Percentiles rank a stretch among this genome's conserved stretches.
Conservation (phyloP, 2,329 filamentous ascomycete genomes). For the Fusarium sp. region DNA sequence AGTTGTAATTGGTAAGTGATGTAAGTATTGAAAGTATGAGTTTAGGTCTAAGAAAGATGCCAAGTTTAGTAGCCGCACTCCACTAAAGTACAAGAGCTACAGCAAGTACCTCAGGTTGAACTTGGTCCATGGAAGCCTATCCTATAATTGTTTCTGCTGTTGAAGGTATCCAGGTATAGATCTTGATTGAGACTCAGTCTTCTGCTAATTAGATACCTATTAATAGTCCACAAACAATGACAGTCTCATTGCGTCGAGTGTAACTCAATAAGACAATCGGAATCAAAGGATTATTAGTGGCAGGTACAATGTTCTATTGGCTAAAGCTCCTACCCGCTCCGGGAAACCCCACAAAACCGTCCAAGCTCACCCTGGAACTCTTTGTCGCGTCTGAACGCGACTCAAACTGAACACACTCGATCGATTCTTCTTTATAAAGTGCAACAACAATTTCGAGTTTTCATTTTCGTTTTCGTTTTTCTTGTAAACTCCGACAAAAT, state of each 20-base stretch:
- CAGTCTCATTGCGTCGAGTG: background rate
- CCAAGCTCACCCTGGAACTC: slow-evolving; percentile 15
- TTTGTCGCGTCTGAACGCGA: slow-evolving; percentile 38
- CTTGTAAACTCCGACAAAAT: background rate
- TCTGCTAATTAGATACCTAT: background rate
- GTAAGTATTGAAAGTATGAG: slow-evolving; percentile 13
- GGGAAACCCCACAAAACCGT: slow-evolving; percentile 24
- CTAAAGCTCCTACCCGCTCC: slow-evolving; percentile 30
- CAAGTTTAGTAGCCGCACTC: background rate
- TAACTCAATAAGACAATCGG: background rate
- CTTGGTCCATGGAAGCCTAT: background rate
- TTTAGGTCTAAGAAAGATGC: background rate
- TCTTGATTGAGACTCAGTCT: background rate
- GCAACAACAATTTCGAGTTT: background rate
- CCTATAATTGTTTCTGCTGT: too few species aligned
- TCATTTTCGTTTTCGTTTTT: background rate
- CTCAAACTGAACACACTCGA: slow-evolving; percentile 24
- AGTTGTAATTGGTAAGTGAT: slow-evolving; percentile 12
- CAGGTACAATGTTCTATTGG: slow-evolving; percentile 32
- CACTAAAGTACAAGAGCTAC: background rate
- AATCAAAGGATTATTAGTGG: background rate
- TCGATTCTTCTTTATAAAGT: slow-evolving; percentile 6
- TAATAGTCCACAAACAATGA: background rate
- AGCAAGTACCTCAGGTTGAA: background rate
- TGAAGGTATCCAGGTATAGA: background rate